These are phyloP conservation scores for Ophiostoma himal-ulmi DNA, from an alignment of 2,329 filamentous ascomycete genomes.

Conservation along the genomic window DNA sequence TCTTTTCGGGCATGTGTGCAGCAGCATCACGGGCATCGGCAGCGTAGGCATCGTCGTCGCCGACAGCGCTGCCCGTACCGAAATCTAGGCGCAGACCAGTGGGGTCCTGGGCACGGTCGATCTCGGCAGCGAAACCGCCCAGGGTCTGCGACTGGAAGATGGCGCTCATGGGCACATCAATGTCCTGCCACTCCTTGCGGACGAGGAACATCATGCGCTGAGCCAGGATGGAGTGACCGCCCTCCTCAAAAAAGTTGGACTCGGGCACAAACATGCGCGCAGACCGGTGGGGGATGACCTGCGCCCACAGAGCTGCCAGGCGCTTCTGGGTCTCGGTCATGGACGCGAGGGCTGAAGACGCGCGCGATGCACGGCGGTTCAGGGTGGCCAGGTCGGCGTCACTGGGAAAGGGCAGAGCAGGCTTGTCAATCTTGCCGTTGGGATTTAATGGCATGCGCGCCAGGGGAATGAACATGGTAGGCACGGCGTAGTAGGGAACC, in stretches of 20 bases:
- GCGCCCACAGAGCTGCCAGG: constrained; percentile 68
- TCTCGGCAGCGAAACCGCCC: constrained; percentile 44
- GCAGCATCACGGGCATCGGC: constrained; percentile 20
- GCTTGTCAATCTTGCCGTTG: constrained; percentile 80
- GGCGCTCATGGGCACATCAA: constrained; percentile 60
- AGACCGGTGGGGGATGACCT: constrained; percentile 56
- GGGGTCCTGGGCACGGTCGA: constrained; percentile 32
- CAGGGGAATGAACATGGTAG: constrained; percentile 66
- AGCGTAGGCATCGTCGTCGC: constrained; percentile 26
- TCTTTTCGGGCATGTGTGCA: constrained; percentile 27
- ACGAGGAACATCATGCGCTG: constrained; percentile 74
- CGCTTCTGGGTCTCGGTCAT: constrained; percentile 54
- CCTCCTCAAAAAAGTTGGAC: constrained; percentile 69
- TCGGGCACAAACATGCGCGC: constrained; percentile 52
- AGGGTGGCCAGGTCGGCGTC: constrained; percentile 42
- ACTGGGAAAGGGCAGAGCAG: constrained; percentile 74
- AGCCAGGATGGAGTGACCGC: constrained; percentile 74
- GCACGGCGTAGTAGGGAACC: constrained; percentile 69
- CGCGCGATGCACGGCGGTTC: constrained; percentile 26
- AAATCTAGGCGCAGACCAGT: constrained; percentile 25
- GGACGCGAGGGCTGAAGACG: constrained; percentile 25
- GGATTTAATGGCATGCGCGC: constrained; percentile 53
- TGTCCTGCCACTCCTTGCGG: constrained; percentile 34
- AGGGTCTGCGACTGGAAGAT: constrained; percentile 61
- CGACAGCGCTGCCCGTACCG: constrained; percentile 13